Conservation (phyloP, 306 rosid species). For the Vigna angularis region DNA sequence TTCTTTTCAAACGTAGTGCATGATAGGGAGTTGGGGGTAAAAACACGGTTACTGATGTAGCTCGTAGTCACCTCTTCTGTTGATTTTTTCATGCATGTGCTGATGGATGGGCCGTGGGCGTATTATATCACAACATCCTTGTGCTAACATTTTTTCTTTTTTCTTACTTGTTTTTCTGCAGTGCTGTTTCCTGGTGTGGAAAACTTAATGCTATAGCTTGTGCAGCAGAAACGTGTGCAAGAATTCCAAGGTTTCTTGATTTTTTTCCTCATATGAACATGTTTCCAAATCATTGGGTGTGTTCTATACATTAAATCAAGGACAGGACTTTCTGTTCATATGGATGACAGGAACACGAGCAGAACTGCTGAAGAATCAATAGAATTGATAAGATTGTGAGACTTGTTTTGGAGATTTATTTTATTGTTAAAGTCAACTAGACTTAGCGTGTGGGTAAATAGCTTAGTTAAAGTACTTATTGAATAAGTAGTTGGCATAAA, state of each 20-base stretch:
- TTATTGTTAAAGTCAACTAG: constrained; percentile 13
- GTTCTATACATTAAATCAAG: constrained; percentile 23
- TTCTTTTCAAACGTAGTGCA: neutral
- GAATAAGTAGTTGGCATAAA: neutral
- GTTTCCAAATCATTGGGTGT: neutral
- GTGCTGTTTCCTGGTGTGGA: constrained; percentile 99
- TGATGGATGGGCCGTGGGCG: neutral
- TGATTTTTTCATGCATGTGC: constrained; percentile 5
- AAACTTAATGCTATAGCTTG: constrained; percentile 98
- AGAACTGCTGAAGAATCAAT: constrained; percentile 11
- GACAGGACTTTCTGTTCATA: neutral
- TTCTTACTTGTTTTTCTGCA: constrained; percentile 48
- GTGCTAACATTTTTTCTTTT: constrained; percentile 3
- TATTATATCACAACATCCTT: neutral
- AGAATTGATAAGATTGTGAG: neutral
- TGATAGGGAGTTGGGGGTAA: neutral
- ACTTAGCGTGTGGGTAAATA: neutral
- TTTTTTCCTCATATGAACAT: constrained; percentile 17
- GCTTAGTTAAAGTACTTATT: neutral
- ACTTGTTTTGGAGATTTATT: neutral
- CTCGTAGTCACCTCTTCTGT: constrained; percentile 1
- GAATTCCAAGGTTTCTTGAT: constrained; percentile 87
- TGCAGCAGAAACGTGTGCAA: constrained; percentile 97
- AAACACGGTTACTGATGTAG: neutral
- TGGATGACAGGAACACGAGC: neutral